Conservation (phyloP, 2,329 filamentous ascomycete genomes). For the Lachnellula willkommii region DNA sequence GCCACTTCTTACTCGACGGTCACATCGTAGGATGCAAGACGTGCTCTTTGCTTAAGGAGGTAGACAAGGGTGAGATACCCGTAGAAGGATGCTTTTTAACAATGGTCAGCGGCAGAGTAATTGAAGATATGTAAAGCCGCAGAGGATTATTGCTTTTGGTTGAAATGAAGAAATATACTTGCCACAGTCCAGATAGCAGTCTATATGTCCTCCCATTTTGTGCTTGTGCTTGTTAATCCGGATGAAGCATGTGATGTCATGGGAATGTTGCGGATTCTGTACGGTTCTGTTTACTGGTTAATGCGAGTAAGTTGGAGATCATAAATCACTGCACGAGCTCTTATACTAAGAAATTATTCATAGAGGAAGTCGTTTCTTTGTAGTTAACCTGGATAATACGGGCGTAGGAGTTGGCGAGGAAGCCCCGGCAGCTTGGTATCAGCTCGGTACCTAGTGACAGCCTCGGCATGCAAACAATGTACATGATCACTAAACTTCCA, state of each 20-base stretch:
- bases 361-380: neutral
- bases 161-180: constrained; percentile 22
- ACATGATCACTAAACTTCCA: neutral
- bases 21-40: constrained; percentile 53
- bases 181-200: constrained; percentile 65
- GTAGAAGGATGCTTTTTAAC: constrained; percentile 55
- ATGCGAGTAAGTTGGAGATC: no score
- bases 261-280: neutral
- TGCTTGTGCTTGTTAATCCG: neutral
- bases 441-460: no score
- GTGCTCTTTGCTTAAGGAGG: constrained; percentile 49
- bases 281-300: no score
- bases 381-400: neutral
- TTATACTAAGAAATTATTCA: neutral
- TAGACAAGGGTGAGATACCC: constrained; percentile 54
- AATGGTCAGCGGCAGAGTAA: neutral
- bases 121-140: neutral
- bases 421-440: no score
- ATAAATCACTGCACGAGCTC: no score
- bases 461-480: neutral
- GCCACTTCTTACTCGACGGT: constrained; percentile 55
- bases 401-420: neutral
- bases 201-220: constrained; percentile 57
- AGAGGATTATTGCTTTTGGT: neutral
- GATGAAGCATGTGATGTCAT: neutral